phyloP scores from a whole-genome alignment of 495 filamentous ascomycete species.

The Clohesyomyces aquaticus region DNA sequence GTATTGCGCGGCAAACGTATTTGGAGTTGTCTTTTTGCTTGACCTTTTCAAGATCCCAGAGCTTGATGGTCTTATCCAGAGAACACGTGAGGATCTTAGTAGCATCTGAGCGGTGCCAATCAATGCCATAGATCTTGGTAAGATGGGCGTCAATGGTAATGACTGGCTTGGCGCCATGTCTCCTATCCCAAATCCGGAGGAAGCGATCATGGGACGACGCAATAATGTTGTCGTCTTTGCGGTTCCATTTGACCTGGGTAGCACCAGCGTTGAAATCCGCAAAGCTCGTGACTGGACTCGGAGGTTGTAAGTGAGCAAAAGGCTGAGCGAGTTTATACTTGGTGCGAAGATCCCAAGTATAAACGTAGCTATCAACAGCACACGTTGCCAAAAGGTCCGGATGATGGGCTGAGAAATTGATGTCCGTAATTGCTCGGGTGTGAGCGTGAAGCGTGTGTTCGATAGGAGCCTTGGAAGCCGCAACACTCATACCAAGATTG shows the following conservation, averaged over 20 bases:
- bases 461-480: slow-evolving; percentile 70
- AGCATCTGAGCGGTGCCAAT: slow-evolving; percentile 82
- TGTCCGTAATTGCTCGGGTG: slow-evolving; percentile 88
- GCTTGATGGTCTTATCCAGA: slow-evolving; percentile 88
- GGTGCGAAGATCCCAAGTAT: slow-evolving; percentile 87
- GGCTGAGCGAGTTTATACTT: slow-evolving; percentile 72
- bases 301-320: slow-evolving; percentile 37
- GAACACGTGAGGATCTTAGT: slow-evolving; percentile 83
- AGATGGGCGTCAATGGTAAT: slow-evolving; percentile 84
- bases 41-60: slow-evolving; percentile 79
- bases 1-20: slow-evolving; percentile 71
- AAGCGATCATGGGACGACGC: slow-evolving; percentile 89
- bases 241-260: slow-evolving; percentile 94
- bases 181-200: slow-evolving; percentile 87
- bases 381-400: slow-evolving; percentile 89
- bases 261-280: slow-evolving; percentile 95
- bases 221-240: slow-evolving; percentile 80
- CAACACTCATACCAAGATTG: slow-evolving; percentile 76
- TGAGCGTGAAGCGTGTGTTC: slow-evolving; percentile 91
- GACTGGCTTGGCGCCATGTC: slow-evolving; percentile 77
- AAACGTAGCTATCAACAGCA: slow-evolving; percentile 88
- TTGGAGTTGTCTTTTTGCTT: slow-evolving; percentile 54
- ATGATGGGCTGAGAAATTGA: slow-evolving; percentile 94
- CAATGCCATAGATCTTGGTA: slow-evolving; percentile 95
- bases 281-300: slow-evolving; percentile 51